Evolutionary conservation across 2,329 filamentous ascomycete genomes (phyloP).

Genomic region (Cordyceps fumosorosea): DNA sequence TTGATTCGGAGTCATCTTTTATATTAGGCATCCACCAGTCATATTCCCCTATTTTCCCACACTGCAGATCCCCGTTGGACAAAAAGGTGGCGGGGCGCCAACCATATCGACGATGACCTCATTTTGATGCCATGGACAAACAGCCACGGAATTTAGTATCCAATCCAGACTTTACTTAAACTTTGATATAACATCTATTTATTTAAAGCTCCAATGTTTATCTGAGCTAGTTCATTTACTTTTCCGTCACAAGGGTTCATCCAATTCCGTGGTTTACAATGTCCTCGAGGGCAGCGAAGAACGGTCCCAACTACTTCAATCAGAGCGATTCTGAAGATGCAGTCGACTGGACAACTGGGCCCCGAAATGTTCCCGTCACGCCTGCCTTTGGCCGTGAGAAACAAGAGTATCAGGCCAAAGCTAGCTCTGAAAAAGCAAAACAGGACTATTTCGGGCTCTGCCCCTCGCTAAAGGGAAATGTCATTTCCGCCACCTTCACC

Average conservation of each 20-base stretch:
- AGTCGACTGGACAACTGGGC: neutral
- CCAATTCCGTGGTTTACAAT: neutral
- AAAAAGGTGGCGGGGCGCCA: neutral
- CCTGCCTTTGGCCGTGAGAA: slow-evolving; percentile 1
- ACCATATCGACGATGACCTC: slow-evolving; percentile 8
- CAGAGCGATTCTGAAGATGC: neutral
- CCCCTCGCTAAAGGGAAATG: slow-evolving; percentile 46
- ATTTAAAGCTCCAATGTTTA: neutral
- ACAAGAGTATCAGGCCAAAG: neutral
- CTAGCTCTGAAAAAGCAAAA: neutral
- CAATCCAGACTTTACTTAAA: neutral
- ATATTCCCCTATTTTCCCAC: neutral
- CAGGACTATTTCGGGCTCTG: neutral
- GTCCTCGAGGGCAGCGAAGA: neutral
- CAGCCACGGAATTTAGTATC: neutral
- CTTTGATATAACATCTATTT: neutral
- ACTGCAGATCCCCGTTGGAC: neutral
- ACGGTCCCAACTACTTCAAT: neutral
- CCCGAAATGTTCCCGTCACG: slow-evolving; percentile 4
- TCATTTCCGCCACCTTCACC: slow-evolving; percentile 60
- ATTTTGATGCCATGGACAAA: slow-evolving; percentile 8
- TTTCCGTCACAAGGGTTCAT: neutral
- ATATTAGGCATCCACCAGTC: neutral
- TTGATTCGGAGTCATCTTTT: neutral
- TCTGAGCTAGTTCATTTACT: neutral